Evolutionary conservation across 2,329 filamentous ascomycete species (phyloP), one percentile per base, ranked within the genome.

Genomic region (Trichoderma sp.): DNA sequence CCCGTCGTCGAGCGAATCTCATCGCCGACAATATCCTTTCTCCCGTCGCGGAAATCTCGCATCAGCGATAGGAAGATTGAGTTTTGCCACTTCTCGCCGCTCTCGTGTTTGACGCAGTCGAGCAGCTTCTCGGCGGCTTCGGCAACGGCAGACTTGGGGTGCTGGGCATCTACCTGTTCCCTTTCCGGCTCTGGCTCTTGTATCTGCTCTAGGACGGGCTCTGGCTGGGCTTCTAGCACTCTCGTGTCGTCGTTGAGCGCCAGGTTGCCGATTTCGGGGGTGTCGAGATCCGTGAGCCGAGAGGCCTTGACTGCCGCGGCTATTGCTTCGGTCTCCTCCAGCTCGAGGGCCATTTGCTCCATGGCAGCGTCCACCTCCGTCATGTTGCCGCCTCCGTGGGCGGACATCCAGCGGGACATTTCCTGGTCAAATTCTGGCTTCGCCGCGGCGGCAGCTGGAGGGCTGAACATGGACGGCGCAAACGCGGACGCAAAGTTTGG

Each of bases 31-130:
- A 83, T 82, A 24, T 82, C 81, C 71, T 83, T 83, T 26, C 74
- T 78, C 1, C 82, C 81, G 59, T 83, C 81, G 10, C 80, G 76
- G 56, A 83, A 83, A 66, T 83, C 81, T 21, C 80, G 79, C 81
- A 83, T 83, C 4, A 83, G 76, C 0, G 79, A 79, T 8, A 83
- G 74, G 52, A 83, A 83, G n/a, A 77, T 75, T 0, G 81, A 83
- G 55, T 83, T 82, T 71, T 82, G 81, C 81, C 81, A 83, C 71
- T 83, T 83, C 10, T 83, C 81, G 52, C 81, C 81, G 55, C 77
- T 75, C 70, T 83, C 81, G 64, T 83, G 81, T 71, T 81, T 76
- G 28, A 83, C 81, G 2, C 79, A 79, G 58, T 82, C 79, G 43
- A 83, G 76, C 1, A 83, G 78, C 26, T 80, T 77, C 69, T 81